Evolutionary conservation across 345 rosid genomes (phyloP), one percentile per base, ranked within the genome.

Genomic region (Raphanus sativus): DNA sequence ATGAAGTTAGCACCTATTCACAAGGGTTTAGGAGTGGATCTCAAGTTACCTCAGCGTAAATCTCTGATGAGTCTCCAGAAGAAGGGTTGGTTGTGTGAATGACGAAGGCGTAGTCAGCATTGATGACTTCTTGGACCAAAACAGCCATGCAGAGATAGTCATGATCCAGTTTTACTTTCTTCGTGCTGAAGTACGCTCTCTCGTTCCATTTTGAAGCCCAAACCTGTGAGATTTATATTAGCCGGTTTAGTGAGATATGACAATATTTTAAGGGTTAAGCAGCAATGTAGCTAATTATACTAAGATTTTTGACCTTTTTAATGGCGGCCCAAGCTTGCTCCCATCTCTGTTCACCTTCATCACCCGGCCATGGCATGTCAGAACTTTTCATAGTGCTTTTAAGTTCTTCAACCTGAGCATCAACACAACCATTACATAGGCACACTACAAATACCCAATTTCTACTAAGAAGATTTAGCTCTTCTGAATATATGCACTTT

Each of bases 151-250:
- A 87, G 65, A 95, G 98, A 78, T 85, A 87, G 52, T 95, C 96
- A 81, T 95, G 99, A 83, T 92, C 97, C 71, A 95, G 75, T 85
- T 89, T 92, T 62, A 85, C 85, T 85, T 87, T 95, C 81, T 83
- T 92, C 3, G 96, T 88, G 89, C 99, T 95, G 85, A 92, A 90
- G 87, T 90, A 95, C 8, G 98, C 98, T 86, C 99, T 89, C 86
- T 92, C 99, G 25, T 95, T 95, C 99, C 99, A 95, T 74, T 95
- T 95, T 3, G 99, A 95, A 79, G 96, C 99, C 99, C 99, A 95
- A 45, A 95, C 99, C 99, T 95, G 84, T 64, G 21, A 70, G 16
- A 16, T 38, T 34, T 38, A 38, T 9, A 38, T 54, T 54, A 56
- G 33, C 50, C 40, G 42, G 62, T 73, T 68, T 68, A 81, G 70